Evolutionary conservation across 768 basidiomycete genomes (phyloP).

Genomic region (Lyophyllum semitale): DNA sequence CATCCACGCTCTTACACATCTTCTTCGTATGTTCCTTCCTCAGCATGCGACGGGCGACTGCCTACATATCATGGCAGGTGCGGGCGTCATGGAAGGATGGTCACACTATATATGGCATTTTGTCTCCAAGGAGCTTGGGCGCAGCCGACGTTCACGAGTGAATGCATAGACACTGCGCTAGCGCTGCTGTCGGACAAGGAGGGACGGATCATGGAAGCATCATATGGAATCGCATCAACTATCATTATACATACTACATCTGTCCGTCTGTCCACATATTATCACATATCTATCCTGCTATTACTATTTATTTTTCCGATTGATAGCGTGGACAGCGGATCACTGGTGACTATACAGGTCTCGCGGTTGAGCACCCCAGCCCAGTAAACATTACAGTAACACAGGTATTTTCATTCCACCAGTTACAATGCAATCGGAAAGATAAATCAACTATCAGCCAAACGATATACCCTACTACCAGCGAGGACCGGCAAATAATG

Average conservation of each 20-base stretch:
- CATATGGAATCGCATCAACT: neutral
- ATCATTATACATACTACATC: neutral
- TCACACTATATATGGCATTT: constrained; percentile 52
- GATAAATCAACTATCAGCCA: no score
- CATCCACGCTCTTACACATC: neutral
- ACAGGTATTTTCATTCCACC: no score
- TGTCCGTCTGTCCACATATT: neutral
- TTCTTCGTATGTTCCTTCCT: neutral
- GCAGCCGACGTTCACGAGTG: constrained; percentile 14
- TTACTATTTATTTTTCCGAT: neutral
- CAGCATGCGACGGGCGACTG: constrained; percentile 48
- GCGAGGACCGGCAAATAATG: no score
- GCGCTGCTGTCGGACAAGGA: neutral
- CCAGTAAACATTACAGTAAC: no score
- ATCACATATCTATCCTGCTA: neutral
- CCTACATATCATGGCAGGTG: constrained; percentile 49
- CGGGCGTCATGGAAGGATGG: constrained; percentile 53
- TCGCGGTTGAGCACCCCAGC: no score
- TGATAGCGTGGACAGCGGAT: no score
- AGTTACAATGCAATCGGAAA: no score
- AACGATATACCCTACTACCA: no score
- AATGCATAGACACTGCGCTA: constrained; percentile 1
- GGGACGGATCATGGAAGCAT: neutral
- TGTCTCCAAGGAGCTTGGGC: constrained; percentile 29
- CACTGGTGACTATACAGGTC: no score